Base-by-base conservation (phyloP, 495 filamentous ascomycete species). In the Annulohypoxylon maeteangense region DNA sequence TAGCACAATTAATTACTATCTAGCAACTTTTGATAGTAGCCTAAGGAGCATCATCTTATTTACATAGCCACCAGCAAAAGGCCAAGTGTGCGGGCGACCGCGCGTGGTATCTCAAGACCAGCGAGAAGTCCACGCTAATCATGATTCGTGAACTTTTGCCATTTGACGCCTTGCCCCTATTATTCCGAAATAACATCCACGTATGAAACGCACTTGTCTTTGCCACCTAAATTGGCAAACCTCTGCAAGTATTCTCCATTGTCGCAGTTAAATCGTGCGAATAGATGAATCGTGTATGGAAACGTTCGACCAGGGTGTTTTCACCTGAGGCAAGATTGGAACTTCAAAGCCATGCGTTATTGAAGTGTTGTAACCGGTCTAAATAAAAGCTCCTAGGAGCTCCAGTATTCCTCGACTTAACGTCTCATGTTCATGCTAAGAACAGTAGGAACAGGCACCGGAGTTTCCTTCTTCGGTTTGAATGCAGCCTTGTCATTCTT, bases 361-460 rank as follows among this genome's bases (percentile, higher is more conserved):
- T 32, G 1, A 40, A 40, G 11, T 36, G 36, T 18, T 34, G 50
- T 11, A 34, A 16, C 14, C 5, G 12, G 32, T 29, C 7, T 0
- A 45, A 45, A 36, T 40, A 16, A 1, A 54, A 45, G 18, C 18
- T 34, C 18, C 11, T 48, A 51, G n/a, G 27, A 22, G 44, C 40
- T 10, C 29, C 25, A 42, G 32, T 16, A 7, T 25, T 34, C 25
- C 40, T 16, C n/a, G 23, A 20, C 27, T 71, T 20, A 75, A 62
- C 56, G 73, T 64, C 68, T 83, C 74, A 79, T 82, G 50, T 68
- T 83, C 75, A 79, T 82, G 50, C 72, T 65, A 42, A 78, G 78
- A 67, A 79, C 18, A 7, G 60, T 38, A 0, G 82, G 81, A 20
- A 78, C 73, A 0, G 75, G 67, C 6, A 84, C 61, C 0, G 82